Percentiles rank a stretch among this genome's conserved stretches.
phyloP scores from a whole-genome alignment of 306 rosid species.

The Medicago ruthenica region DNA sequence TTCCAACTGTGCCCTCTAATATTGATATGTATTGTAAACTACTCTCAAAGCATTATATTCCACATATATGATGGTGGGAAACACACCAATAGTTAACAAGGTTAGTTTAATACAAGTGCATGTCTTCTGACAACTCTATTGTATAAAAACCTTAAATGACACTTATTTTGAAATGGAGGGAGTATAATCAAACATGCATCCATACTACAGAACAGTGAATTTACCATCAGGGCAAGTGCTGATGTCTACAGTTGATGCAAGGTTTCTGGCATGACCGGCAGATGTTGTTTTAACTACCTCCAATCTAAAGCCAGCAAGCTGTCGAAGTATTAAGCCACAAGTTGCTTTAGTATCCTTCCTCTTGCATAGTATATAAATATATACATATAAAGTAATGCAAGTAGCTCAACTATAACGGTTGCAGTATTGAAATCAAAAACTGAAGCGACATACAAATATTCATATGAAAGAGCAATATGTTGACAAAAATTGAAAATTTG shows the following conservation, averaged over 20 bases:
- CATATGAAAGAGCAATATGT: conserved; percentile 8
- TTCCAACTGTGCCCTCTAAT: too few relatives aligned
- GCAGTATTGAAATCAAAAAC: conserved; percentile 16
- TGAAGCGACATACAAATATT: not conserved
- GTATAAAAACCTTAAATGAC: too few relatives aligned
- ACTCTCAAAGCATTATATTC: too few relatives aligned
- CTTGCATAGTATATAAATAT: conserved; percentile 8
- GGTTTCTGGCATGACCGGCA: conserved; percentile 92
- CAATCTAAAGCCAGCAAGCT: conserved; percentile 99
- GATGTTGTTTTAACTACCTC: conserved; percentile 90
- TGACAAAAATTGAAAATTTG: conserved; percentile 34
- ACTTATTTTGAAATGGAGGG: too few relatives aligned
- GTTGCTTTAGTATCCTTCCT: conserved; percentile 29
- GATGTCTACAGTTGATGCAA: conserved; percentile 92
- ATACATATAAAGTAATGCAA: conserved; percentile 22
- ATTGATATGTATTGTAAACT: too few relatives aligned
- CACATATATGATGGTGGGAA: too few relatives aligned
- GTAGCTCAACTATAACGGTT: conserved; percentile 32
- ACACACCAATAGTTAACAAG: too few relatives aligned
- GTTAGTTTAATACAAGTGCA: too few relatives aligned
- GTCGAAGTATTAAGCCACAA: conserved; percentile 50
- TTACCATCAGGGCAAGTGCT: conserved; percentile 96
- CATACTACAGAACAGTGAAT: conserved; percentile 32
- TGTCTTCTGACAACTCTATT: too few relatives aligned
- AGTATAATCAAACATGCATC: conserved; percentile 16